Conservation (phyloP, 305 asterid genomes). For the Galium porrigens region DNA sequence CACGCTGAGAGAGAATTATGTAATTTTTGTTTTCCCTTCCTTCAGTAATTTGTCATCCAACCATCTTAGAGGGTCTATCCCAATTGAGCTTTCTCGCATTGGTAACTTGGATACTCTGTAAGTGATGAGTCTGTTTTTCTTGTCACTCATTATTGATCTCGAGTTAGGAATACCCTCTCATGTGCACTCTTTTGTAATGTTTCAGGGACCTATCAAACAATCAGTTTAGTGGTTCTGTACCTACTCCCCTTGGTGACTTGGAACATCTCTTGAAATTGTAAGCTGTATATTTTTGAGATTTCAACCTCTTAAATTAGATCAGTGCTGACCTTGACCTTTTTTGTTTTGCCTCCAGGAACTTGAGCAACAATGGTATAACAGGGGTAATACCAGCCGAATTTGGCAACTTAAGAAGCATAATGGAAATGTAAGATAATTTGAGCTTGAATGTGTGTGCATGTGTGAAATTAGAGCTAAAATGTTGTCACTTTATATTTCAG, state of each 20-base stretch:
- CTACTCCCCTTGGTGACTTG: slow-evolving; percentile 87
- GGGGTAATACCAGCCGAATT: slow-evolving; percentile 75
- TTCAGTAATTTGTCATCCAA: slow-evolving; percentile 72
- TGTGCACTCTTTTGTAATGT: slow-evolving; percentile 5
- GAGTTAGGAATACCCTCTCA: background rate
- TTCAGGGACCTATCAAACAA: slow-evolving; percentile 78
- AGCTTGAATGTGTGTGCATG: background rate
- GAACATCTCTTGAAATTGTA: slow-evolving; percentile 93
- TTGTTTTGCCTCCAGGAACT: slow-evolving; percentile 34
- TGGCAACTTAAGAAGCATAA: slow-evolving; percentile 76
- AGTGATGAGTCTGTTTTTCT: slow-evolving; percentile 20
- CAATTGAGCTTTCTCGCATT: slow-evolving; percentile 73
- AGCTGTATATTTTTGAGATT: slow-evolving; percentile 15
- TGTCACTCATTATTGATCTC: background rate
- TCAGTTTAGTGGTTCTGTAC: slow-evolving; percentile 53
- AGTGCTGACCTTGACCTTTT: slow-evolving; percentile 2
- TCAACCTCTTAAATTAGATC: background rate
- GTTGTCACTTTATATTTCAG: slow-evolving; percentile 25
- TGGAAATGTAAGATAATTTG: slow-evolving; percentile 60
- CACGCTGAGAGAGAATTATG: background rate
- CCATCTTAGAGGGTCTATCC: slow-evolving; percentile 60
- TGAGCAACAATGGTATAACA: slow-evolving; percentile 58
- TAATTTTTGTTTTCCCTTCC: background rate
- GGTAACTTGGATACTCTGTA: slow-evolving; percentile 90
- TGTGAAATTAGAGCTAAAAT: background rate